phyloP scores from a whole-genome alignment of 345 rosid species.

The Eucalyptus marginata region DNA sequence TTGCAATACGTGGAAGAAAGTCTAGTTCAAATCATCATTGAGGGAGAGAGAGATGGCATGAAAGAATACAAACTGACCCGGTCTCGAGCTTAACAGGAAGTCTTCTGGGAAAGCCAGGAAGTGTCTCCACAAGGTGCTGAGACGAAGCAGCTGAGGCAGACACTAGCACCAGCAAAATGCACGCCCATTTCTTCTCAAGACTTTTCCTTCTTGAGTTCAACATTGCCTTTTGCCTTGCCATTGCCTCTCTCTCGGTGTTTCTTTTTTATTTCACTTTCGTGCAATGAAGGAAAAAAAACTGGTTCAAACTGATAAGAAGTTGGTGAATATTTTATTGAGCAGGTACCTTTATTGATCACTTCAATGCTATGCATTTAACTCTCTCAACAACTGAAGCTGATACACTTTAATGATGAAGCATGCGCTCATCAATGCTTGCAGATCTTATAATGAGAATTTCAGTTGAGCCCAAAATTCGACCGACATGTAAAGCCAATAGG shows the following conservation, averaged over 20 bases:
- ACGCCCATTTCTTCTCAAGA: not conserved
- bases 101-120: not conserved
- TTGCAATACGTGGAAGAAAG: not conserved
- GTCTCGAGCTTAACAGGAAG: not conserved
- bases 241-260: not conserved
- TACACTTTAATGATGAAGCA: not conserved
- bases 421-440: not conserved
- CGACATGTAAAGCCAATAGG: not conserved
- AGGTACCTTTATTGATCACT: too few species aligned
- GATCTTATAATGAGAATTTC: not conserved
- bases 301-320: too few species aligned
- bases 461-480: not conserved
- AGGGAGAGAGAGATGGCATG: not conserved
- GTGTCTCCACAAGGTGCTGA: not conserved
- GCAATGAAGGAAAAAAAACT: accelerated
- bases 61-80: not conserved
- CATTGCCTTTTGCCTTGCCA: not conserved
- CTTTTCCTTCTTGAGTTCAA: not conserved
- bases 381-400: not conserved
- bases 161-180: not conserved
- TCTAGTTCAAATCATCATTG: not conserved
- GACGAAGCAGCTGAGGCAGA: not conserved
- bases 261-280: not conserved
- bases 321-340: too few species aligned
- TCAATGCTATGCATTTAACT: too few species aligned